Evolutionary conservation across 805 yeast genomes (phyloP).

Genomic region (Yueomyces sp.): DNA sequence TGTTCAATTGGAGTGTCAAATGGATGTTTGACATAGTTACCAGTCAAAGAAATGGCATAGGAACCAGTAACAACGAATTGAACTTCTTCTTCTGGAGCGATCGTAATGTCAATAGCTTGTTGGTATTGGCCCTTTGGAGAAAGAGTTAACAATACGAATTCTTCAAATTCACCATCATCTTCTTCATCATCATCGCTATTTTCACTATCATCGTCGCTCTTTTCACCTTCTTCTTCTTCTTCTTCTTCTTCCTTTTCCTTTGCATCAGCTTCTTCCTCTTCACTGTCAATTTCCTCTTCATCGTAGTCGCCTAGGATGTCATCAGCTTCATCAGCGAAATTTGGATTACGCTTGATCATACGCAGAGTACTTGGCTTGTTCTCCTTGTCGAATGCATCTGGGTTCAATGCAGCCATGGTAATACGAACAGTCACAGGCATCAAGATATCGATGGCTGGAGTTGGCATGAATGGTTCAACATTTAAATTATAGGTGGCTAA

Average conservation of each 20-base stretch:
- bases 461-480: conserved; percentile 76
- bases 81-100: conserved; percentile 88
- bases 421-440: conserved; percentile 82
- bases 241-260: conserved; percentile 32
- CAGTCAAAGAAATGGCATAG: conserved; percentile 80
- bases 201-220: conserved; percentile 13
- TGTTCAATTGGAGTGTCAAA: conserved; percentile 40
- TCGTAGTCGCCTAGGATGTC: conserved; percentile 25
- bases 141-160: conserved; percentile 76
- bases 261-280: conserved; percentile 32
- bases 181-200: conserved; percentile 42
- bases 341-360: conserved; percentile 60
- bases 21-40: conserved; percentile 95
- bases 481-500: conserved; percentile 78
- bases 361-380: conserved; percentile 81
- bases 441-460: conserved; percentile 74
- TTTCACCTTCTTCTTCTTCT: conserved; percentile 26
- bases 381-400: conserved; percentile 65
- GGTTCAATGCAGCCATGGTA: conserved; percentile 93
- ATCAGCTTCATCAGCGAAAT: conserved; percentile 18
- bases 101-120: conserved; percentile 81
- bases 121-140: conserved; percentile 77
- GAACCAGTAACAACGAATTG: conserved; percentile 93
- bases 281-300: conserved; percentile 31
- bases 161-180: conserved; percentile 68